Evolutionary conservation across 2,329 filamentous ascomycete genomes (phyloP), one percentile per base, ranked within the genome.

Genomic region (Fusarium humuli): DNA sequence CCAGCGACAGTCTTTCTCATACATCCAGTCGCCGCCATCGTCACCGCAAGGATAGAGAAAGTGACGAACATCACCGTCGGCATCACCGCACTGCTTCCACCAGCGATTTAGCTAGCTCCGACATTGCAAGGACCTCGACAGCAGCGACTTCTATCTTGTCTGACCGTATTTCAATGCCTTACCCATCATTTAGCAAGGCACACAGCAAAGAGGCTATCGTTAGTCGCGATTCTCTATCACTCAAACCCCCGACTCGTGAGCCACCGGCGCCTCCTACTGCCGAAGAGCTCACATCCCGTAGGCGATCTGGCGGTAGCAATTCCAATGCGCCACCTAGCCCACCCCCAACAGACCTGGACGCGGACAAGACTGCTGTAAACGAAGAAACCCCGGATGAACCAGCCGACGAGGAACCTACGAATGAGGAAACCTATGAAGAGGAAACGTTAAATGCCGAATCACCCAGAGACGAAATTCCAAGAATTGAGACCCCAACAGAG

Each of bases 181-280:
- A 97, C 77, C 93, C 94, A 3, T 86, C 87, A 13, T 94, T 97
- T 80, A 96, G 92, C 81, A 98, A 97, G 81, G 92, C 92, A 14
- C 93, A 97, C 79, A 97, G 94, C 84, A 96, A 94, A 80, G 95
- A 98, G 82, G 88, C 90, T 46, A 88, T 97, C 57, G 86, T 88
- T 70, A 90, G 88, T 76, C 84, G 83, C 55, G 87, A 90, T 47
- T 84, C 88, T 56, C 71, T 87, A 50, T 77, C 80, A 22, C 62
- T 71, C 67, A 79, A 88, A 57, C 86, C 86, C 2, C 79, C 85
- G 50, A 94, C 92, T 2, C 92, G 92, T 20, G 91, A 94, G 65
- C 85, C 91, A 23, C 94, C 92, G 23, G 88, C 75, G 23, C 74
- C 75, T 42, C 49, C 66, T 20, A 53, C 52, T 27, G 23, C 65